A percentile compares a stretch with the other conserved stretches of the same genome.
phyloP scores from a whole-genome alignment of 805 yeast species.

The Yamadazyma phyllophila region DNA sequence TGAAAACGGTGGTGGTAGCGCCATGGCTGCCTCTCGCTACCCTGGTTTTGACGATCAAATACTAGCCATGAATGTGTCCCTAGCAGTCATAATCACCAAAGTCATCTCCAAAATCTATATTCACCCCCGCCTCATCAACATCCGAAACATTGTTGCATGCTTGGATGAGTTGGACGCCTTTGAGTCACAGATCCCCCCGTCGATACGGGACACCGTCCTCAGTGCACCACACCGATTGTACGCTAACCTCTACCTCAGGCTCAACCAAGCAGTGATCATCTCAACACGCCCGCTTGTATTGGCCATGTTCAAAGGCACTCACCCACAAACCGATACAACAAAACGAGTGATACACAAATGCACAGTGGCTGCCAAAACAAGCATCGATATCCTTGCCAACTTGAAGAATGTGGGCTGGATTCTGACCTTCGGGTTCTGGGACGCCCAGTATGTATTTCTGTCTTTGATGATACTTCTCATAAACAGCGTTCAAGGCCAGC shows the following conservation, averaged over 20 bases:
- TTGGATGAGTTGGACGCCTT: slow-evolving; percentile 36
- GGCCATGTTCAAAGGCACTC: slow-evolving; percentile 23
- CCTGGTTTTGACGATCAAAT: slow-evolving; percentile 28
- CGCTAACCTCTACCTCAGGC: slow-evolving; percentile 33
- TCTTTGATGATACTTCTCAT: slow-evolving; percentile 28
- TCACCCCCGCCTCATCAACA: slow-evolving; percentile 28
- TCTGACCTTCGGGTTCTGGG: slow-evolving; percentile 39
- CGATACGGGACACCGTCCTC: slow-evolving; percentile 24
- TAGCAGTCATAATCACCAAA: slow-evolving; percentile 33
- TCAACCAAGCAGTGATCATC: slow-evolving; percentile 31
- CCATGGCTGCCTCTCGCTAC: no score
- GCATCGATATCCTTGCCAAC: slow-evolving; percentile 27
- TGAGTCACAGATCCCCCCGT: slow-evolving; percentile 28
- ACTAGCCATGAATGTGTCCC: slow-evolving; percentile 34
- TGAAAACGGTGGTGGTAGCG: no score
- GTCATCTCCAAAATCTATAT: slow-evolving; percentile 29
- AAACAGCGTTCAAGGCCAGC: slow-evolving; percentile 8
- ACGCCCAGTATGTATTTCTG: slow-evolving; percentile 34
- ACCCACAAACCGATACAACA: slow-evolving; percentile 4
- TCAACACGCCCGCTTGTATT: slow-evolving; percentile 32
- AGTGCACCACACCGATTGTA: slow-evolving; percentile 16
- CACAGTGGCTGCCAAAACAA: slow-evolving; percentile 27
- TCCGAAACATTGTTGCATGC: slow-evolving; percentile 34
- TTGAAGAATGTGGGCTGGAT: slow-evolving; percentile 25
- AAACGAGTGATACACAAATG: slow-evolving; percentile 25